Evolutionary conservation across 2,329 filamentous ascomycete genomes (phyloP).

Genomic region (Aspergillus novoparasiticus): DNA sequence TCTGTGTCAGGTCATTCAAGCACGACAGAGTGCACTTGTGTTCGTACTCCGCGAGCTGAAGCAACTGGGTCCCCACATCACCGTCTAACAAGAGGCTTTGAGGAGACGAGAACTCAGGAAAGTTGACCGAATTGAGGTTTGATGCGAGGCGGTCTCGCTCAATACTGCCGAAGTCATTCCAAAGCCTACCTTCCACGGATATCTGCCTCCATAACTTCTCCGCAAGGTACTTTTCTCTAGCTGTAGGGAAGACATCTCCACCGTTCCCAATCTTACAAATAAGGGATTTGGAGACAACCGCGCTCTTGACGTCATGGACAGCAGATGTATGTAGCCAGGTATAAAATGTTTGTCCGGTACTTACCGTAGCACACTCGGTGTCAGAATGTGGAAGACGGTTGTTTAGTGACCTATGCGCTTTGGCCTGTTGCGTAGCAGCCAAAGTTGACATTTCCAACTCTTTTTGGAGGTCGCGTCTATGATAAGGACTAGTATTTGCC

Average conservation of each 20-base stretch:
- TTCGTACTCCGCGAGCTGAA: background rate
- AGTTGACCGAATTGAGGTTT: background rate
- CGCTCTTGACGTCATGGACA: background rate
- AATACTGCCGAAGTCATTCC: background rate
- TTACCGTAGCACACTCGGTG: background rate
- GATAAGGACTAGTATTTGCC: background rate
- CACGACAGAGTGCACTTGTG: background rate
- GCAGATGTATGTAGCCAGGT: constrained; percentile 1
- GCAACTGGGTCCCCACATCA: background rate
- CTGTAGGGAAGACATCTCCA: constrained; percentile 5
- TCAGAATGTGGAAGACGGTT: background rate
- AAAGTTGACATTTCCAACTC: background rate
- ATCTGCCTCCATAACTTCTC: constrained; percentile 1
- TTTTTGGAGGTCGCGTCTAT: background rate
- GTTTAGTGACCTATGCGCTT: background rate
- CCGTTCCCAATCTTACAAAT: background rate
- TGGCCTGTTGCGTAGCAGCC: background rate
- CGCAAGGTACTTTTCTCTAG: background rate
- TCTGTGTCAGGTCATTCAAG: background rate
- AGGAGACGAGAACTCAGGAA: background rate
- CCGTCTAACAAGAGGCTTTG: background rate
- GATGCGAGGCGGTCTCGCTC: background rate
- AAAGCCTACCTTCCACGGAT: background rate
- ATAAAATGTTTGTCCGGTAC: background rate
- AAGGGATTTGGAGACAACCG: background rate